Evolutionary conservation across 768 basidiomycete species (phyloP), one percentile per base, ranked within the genome.

Genomic region (Panaeolus cyanescens): DNA sequence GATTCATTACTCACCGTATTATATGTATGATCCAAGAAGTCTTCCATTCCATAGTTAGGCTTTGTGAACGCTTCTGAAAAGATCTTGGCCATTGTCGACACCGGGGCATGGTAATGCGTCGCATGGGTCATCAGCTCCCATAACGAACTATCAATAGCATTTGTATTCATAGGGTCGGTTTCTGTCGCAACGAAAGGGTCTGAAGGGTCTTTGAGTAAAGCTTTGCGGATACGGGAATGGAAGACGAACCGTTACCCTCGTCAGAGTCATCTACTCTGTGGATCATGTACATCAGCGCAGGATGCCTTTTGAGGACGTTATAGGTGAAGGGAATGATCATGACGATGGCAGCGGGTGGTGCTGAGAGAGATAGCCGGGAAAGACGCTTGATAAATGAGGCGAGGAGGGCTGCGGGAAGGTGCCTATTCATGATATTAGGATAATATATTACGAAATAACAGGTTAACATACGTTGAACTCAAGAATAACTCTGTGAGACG

Each of bases 361-460:
- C 94, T 31, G 80, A 78, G 10, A 99, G 81, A 7, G 94, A 90
- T 2, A 99, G 81, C 12, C 92, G 86, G 2, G 95, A 85, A 31
- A 99, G 83, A 5, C 93, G 88, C 73, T 99, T 99, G 69, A 97
- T 80, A 74, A 99, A 99, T 0, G 96, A 95, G 6, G 96, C 96
- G 22, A 99, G 83, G n/a, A 99, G 83, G 1, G 90, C 85, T 1
- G 93, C 86, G 2, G 97, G 95, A 13, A 99, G 80, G 74, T 96
- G 94, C 4, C 95, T 78, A 22, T 5, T 37, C 5, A n/a, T 40
- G 19, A 13, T 6, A 32, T 25, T 17, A 57, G 39, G 56, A 39
- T 13, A 12, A 13, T 34, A 34, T 7, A 34, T 7, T 34, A 34
- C 6, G 13, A 34, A 7, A 34, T 7, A 34, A 34, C 13, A 34